Conservation (phyloP, 306 rosid species). For the Pyrus betulifolia region DNA sequence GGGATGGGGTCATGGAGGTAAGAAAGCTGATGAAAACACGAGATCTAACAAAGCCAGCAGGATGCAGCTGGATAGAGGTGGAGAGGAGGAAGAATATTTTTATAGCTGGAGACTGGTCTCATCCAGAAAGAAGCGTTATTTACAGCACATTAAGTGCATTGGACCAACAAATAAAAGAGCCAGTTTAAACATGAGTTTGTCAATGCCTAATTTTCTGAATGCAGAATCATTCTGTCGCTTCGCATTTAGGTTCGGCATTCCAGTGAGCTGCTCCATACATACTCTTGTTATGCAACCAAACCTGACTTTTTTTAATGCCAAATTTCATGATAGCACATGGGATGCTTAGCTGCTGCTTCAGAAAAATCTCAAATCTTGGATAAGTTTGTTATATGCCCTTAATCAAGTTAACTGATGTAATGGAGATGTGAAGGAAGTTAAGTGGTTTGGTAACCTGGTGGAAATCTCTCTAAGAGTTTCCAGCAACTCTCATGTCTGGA, state of each 20-base stretch:
- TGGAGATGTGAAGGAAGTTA: too few species aligned
- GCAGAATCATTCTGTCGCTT: not conserved
- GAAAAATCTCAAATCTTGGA: too few species aligned
- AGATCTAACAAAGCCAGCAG: constrained; percentile 73
- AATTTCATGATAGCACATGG: too few species aligned
- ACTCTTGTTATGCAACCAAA: too few species aligned
- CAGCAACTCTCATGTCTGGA: too few species aligned
- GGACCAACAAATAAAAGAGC: constrained; percentile 40
- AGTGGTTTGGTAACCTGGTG: too few species aligned
- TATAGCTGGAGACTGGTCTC: constrained; percentile 71
- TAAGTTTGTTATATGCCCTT: too few species aligned
- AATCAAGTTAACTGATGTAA: too few species aligned
- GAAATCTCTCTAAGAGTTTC: too few species aligned
- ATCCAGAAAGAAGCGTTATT: constrained; percentile 61
- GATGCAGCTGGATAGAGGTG: constrained; percentile 94
- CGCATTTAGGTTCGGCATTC: not conserved
- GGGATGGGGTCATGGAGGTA: constrained; percentile 70
- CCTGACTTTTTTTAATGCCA: too few species aligned
- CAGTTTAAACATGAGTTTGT: constrained; percentile 2
- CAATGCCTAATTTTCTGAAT: not conserved
- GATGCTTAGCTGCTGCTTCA: too few species aligned
- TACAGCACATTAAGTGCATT: constrained; percentile 32
- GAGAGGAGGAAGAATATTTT: constrained; percentile 52
- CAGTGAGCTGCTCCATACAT: too few species aligned
- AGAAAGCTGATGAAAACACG: constrained; percentile 57